Evolutionary conservation across 169 alveolate species (phyloP), one percentile per base, ranked within the genome.

Genomic region (Cryptosporidium tyzzeri): DNA sequence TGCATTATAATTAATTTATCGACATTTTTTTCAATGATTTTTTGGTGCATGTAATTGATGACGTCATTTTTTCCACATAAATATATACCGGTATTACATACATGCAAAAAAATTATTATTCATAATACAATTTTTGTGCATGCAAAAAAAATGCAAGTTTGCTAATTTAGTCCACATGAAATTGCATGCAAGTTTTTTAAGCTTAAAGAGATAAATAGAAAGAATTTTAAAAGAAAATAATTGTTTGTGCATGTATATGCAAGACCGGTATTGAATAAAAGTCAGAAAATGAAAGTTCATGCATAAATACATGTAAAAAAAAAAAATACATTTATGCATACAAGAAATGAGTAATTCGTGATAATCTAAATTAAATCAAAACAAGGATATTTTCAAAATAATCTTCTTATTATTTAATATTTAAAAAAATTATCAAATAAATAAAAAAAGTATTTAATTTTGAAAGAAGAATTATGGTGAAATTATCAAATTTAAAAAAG

Each of bases 401-500:
- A 14, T 48, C 55, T 48, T 48, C 55, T 48, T 48, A 6, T 14
- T 48, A 48, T 48, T 45, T 45, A 45, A 48, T 48, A 26, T 37
- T 35, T 37, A 55, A 55, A 55, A 55, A 55, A 55, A 55, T 55
- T 10, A 55, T 55, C 23, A 55, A 2, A 55, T 16, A 26, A 55
- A 37, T 31, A 53, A 23, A 53, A 23, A 53, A 26, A 14, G 7
- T 55, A 23, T 3, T 3, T 55, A 26, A 55, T 8, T 55, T 55
- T 23, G 6, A 55, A 21, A 26, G 26, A 23, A 48, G 33, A 70
- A 41, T 23, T 45, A 55, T 73, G 70, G 70, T 58, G 12, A 73
- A 55, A 23, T 51, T 59, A 59, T 58, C 33, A 23, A 29, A 33
- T 29, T 65, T 80, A 35, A 80, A 80, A 29, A 80, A 80, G 70